Evolutionary conservation across 2,329 filamentous ascomycete genomes (phyloP).

Genomic region (Penicillium sp.): DNA sequence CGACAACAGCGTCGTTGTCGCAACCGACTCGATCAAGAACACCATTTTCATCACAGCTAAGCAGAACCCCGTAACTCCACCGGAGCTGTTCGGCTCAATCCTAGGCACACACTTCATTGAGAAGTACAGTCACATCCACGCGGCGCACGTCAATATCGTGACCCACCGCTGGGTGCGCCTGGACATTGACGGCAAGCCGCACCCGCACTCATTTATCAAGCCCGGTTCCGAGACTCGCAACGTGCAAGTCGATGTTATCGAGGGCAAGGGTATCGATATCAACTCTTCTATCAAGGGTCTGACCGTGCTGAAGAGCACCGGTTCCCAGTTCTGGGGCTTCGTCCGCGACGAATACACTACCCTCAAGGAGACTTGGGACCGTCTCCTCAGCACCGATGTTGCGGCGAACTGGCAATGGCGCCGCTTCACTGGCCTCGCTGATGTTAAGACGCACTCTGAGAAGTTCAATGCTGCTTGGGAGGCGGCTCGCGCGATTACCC

Average conservation of each 20-base stretch:
- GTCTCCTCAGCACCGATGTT: constrained; percentile 91
- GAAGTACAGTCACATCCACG: constrained; percentile 83
- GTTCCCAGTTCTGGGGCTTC: constrained; percentile 93
- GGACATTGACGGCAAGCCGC: constrained; percentile 78
- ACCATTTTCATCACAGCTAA: constrained; percentile 94
- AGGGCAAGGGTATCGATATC: constrained; percentile 69
- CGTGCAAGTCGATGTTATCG: constrained; percentile 69
- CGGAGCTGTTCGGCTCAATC: constrained; percentile 84
- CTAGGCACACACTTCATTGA: constrained; percentile 86
- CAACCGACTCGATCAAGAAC: constrained; percentile 98
- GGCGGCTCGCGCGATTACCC: constrained; percentile 76
- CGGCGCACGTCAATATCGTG: constrained; percentile 75
- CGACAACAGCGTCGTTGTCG: constrained; percentile 92
- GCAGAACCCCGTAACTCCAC: constrained; percentile 85
- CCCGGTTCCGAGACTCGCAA: constrained; percentile 86
- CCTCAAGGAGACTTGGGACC: constrained; percentile 86
- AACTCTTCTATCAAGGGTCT: constrained; percentile 76
- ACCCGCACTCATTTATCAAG: constrained; percentile 91
- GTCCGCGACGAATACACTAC: constrained; percentile 91
- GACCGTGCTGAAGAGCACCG: constrained; percentile 92
- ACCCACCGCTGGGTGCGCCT: constrained; percentile 92
- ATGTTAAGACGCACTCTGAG: constrained; percentile 62
- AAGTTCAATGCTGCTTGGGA: constrained; percentile 79
- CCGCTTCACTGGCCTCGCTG: constrained; percentile 62
- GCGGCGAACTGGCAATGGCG: constrained; percentile 86